Conservation (phyloP, 768 basidiomycete species). For the Tremella mesenterica region DNA sequence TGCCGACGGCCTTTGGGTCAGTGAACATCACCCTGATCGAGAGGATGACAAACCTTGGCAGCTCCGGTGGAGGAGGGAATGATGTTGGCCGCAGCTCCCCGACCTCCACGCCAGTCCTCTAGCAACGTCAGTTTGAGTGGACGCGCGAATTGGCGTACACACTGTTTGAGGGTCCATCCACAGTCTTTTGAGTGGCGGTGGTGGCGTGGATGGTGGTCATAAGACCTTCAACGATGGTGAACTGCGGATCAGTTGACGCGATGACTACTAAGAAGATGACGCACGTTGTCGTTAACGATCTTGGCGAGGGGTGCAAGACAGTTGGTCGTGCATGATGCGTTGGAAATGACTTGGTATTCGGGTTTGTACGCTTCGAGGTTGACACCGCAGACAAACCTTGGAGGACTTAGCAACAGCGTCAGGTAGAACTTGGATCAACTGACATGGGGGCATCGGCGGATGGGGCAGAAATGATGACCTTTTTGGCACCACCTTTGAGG, state of each 20-base stretch:
- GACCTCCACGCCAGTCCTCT: slow-evolving; percentile 49
- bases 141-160: slow-evolving; percentile 8
- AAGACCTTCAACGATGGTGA: slow-evolving; percentile 88
- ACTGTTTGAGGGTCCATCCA: slow-evolving; percentile 70
- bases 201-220: slow-evolving; percentile 99
- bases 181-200: slow-evolving; percentile 67
- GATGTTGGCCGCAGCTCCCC: slow-evolving; percentile 94
- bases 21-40: neutral
- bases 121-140: slow-evolving; percentile 7
- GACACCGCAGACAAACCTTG: slow-evolving; percentile 52
- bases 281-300: slow-evolving; percentile 80
- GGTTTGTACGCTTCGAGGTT: slow-evolving; percentile 89
- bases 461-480: slow-evolving; percentile 98
- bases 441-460: slow-evolving; percentile 52
- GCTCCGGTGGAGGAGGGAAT: slow-evolving; percentile 98
- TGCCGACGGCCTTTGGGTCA: slow-evolving; percentile 64
- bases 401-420: neutral
- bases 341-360: slow-evolving; percentile 82
- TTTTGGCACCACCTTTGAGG: slow-evolving; percentile 98
- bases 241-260: slow-evolving; percentile 41
- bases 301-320: slow-evolving; percentile 99
- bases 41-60: slow-evolving; percentile 55
- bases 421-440: slow-evolving; percentile 9
- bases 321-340: slow-evolving; percentile 99
- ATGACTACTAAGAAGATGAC: neutral